Evolutionary conservation across 176 grass and related monocot genomes (phyloP).

Genomic region (Ananas comosus): DNA sequence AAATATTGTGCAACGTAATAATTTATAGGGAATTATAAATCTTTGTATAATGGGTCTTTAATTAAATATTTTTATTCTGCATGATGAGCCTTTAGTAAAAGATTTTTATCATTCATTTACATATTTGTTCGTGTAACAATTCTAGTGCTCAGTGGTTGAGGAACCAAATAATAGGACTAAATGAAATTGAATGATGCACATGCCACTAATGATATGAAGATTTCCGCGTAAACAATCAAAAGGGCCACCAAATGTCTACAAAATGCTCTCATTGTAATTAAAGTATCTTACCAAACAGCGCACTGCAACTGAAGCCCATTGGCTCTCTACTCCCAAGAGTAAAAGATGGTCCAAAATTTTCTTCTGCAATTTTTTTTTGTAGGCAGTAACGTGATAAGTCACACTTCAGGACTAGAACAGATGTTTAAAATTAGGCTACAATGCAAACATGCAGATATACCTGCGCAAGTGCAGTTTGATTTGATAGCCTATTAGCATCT

Average conservation of each 20-base stretch:
- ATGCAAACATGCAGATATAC: slow-evolving; percentile 28
- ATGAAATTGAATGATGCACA: background rate
- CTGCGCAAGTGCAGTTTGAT: slow-evolving; percentile 90
- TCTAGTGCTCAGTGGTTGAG: too few relatives aligned
- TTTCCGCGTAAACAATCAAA: background rate
- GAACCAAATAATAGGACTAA: too few relatives aligned
- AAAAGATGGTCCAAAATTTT: slow-evolving; percentile 93
- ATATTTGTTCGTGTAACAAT: too few relatives aligned
- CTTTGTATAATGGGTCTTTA: too few relatives aligned
- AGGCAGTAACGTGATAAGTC: slow-evolving; percentile 22
- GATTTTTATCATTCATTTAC: too few relatives aligned
- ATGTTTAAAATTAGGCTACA: slow-evolving; percentile 9
- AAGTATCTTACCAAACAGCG: slow-evolving; percentile 67
- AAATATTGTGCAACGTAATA: too few relatives aligned
- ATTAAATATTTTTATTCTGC: too few relatives aligned
- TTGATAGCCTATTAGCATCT: slow-evolving; percentile 70
- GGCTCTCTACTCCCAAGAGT: slow-evolving; percentile 82
- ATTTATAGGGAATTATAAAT: too few relatives aligned
- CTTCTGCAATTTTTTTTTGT: slow-evolving; percentile 43
- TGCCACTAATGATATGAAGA: background rate
- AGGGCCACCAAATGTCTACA: background rate
- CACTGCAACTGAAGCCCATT: slow-evolving; percentile 86
- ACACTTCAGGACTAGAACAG: slow-evolving; percentile 15
- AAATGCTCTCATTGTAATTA: background rate
- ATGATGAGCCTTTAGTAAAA: too few relatives aligned